Evolutionary conservation across 2,329 filamentous ascomycete species (phyloP).

Genomic region (Curvularia eragrostidis): DNA sequence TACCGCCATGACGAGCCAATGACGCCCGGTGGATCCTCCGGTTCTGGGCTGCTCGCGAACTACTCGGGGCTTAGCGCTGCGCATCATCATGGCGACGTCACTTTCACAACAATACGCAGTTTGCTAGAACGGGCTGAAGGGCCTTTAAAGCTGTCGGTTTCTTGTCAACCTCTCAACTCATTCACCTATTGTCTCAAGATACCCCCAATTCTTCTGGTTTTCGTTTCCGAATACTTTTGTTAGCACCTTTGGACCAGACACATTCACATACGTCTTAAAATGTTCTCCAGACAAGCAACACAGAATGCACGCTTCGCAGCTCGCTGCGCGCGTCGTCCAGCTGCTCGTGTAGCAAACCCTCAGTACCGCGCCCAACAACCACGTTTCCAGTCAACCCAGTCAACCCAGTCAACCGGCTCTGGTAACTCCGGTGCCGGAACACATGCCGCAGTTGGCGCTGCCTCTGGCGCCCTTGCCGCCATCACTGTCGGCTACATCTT

Average conservation of each 20-base stretch:
- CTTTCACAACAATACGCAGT: slow-evolving; percentile 3
- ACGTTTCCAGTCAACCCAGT: slow-evolving; percentile 47
- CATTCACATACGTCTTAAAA: slow-evolving; percentile 15
- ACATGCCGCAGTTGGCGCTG: slow-evolving; percentile 56
- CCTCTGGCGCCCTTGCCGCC: slow-evolving; percentile 59
- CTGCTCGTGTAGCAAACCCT: slow-evolving; percentile 32
- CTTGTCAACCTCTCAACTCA: neutral
- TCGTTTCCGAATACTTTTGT: too few species aligned
- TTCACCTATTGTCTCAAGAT: slow-evolving; percentile 4
- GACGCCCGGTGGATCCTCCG: slow-evolving; percentile 5
- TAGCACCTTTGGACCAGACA: slow-evolving; percentile 11
- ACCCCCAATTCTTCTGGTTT: too few species aligned
- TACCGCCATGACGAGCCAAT: slow-evolving; percentile 14
- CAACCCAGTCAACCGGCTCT: slow-evolving; percentile 35
- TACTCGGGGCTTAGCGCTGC: slow-evolving; percentile 8
- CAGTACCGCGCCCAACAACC: slow-evolving; percentile 38
- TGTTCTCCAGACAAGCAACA: slow-evolving; percentile 45
- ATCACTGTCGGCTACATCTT: slow-evolving; percentile 58
- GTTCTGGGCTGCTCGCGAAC: slow-evolving; percentile 3
- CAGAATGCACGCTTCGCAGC: slow-evolving; percentile 41
- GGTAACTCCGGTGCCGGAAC: slow-evolving; percentile 38
- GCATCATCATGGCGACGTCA: slow-evolving; percentile 23
- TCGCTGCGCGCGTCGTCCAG: slow-evolving; percentile 39
- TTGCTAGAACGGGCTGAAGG: slow-evolving; percentile 6
- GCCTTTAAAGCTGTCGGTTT: slow-evolving; percentile 15